These are phyloP conservation scores for Epichloe amarillans DNA, from an alignment of 2,329 filamentous ascomycete genomes.

Conservation along the genomic window DNA sequence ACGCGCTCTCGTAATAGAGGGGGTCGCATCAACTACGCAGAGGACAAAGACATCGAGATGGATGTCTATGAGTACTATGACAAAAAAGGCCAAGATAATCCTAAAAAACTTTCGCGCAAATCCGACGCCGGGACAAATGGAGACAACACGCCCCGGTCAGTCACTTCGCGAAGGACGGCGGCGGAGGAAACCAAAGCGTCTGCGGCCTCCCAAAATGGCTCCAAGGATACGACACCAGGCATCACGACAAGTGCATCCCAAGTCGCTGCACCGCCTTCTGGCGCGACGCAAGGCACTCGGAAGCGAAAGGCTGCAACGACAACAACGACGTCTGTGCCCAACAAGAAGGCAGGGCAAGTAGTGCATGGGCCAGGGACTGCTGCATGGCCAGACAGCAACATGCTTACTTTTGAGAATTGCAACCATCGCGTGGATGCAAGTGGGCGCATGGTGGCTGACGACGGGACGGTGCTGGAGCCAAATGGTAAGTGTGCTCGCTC, in stretches of 20 bases:
- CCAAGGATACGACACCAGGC: slow-evolving; percentile 19
- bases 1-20: slow-evolving; percentile 86
- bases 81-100: slow-evolving; percentile 37
- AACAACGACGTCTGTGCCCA: slow-evolving; percentile 8
- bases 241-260: slow-evolving; percentile 12
- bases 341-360: slow-evolving; percentile 10
- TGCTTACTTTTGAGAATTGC: slow-evolving; percentile 74
- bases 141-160: slow-evolving; percentile 22
- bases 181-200: slow-evolving; percentile 26
- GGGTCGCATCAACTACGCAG: slow-evolving; percentile 88
- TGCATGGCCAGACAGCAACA: slow-evolving; percentile 54
- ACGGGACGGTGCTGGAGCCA: slow-evolving; percentile 68
- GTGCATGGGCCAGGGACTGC: slow-evolving; percentile 25
- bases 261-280: slow-evolving; percentile 35
- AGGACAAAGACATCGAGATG: slow-evolving; percentile 80
- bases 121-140: slow-evolving; percentile 23
- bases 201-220: slow-evolving; percentile 19
- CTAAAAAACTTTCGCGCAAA: slow-evolving; percentile 43
- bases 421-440: slow-evolving; percentile 51
- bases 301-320: slow-evolving; percentile 66
- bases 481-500: slow-evolving; percentile 54
- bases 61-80: slow-evolving; percentile 63
- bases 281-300: slow-evolving; percentile 43
- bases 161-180: slow-evolving; percentile 28
- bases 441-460: slow-evolving; percentile 73